Percentiles rank a stretch among this genome's conserved stretches.
These are phyloP conservation scores for Hygrophorus pudorinus DNA, from an alignment of 768 basidiomycete species.

Conservation along the genomic window DNA sequence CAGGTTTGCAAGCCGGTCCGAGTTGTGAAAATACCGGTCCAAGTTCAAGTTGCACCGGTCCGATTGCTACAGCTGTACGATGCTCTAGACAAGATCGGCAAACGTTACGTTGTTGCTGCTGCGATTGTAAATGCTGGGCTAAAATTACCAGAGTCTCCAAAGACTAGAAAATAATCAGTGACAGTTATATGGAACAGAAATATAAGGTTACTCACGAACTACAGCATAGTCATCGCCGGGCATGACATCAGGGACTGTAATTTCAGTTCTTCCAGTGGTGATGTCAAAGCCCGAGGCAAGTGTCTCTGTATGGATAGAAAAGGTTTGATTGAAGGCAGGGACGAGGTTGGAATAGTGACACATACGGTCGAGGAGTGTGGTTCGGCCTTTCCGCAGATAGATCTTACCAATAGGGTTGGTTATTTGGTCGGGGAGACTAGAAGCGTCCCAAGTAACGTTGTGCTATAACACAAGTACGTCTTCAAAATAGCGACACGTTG, in stretches of 20 bases:
- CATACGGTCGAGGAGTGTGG: slow-evolving; percentile 13
- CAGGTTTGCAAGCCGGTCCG: too few species aligned
- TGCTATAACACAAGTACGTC: neutral
- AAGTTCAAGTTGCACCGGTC: neutral
- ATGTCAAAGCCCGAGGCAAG: slow-evolving; percentile 30
- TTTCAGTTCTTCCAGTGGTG: slow-evolving; percentile 20
- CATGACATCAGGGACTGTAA: slow-evolving; percentile 25
- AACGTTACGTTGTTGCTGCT: neutral
- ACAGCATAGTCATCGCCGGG: slow-evolving; percentile 26
- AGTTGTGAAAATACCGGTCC: too few species aligned
- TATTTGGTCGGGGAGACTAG: slow-evolving; percentile 31
- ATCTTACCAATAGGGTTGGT: slow-evolving; percentile 37
- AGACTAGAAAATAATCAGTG: slow-evolving; percentile 21
- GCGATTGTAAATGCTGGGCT: slow-evolving; percentile 20
- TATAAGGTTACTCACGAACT: slow-evolving; percentile 24
- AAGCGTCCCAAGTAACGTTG: slow-evolving; percentile 25
- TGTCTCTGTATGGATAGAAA: slow-evolving; percentile 13
- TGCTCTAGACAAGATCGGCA: neutral
- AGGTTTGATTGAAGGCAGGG: neutral
- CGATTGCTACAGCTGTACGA: neutral
- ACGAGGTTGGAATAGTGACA: neutral
- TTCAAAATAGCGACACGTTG: too few species aligned
- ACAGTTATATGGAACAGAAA: slow-evolving; percentile 1
- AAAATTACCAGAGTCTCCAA: slow-evolving; percentile 41
- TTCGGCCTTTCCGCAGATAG: slow-evolving; percentile 26